phyloP scores from a whole-genome alignment of 1,284 basidiomycete genomes.

The Sphaerobolus stellatus region DNA sequence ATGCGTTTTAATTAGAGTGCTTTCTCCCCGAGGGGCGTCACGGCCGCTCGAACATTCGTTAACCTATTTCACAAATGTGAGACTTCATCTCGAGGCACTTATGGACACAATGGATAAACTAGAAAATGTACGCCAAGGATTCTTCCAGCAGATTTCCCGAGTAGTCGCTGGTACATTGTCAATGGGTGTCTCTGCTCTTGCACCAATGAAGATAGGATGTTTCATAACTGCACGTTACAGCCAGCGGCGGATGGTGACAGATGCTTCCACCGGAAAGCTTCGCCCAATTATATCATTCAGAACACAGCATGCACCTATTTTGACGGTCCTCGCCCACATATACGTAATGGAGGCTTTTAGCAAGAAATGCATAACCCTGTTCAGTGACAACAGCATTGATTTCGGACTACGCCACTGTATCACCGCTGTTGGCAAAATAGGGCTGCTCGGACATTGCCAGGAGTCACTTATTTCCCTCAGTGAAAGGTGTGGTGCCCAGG shows the following conservation, averaged over 20 bases:
- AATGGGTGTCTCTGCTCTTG: conserved; percentile 33
- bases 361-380: conserved; percentile 27
- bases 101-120: conserved; percentile 36
- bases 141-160: conserved; percentile 36
- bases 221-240: conserved; percentile 47
- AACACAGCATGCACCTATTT: conserved; percentile 47
- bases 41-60: conserved; percentile 39
- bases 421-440: conserved; percentile 21
- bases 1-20: conserved; percentile 27
- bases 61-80: conserved; percentile 42
- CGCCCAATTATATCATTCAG: conserved; percentile 44
- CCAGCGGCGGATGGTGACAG: conserved; percentile 34
- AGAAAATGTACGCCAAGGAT: conserved; percentile 44
- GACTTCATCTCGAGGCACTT: conserved; percentile 37
- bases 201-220: conserved; percentile 39
- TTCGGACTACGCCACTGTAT: conserved; percentile 27
- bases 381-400: conserved; percentile 23
- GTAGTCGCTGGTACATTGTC: conserved; percentile 40
- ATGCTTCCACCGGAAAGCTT: conserved; percentile 15
- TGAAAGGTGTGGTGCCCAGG: conserved; percentile 27
- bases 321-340: conserved; percentile 38
- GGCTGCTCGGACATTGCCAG: conserved; percentile 17
- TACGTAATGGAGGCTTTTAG: conserved; percentile 27
- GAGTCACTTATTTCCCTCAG: conserved; percentile 12
- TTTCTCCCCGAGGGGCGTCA: conserved; percentile 37